These are phyloP conservation scores for Coniochaeta sp. DNA, from an alignment of 2,329 filamentous ascomycete genomes.

Conservation along the genomic window DNA sequence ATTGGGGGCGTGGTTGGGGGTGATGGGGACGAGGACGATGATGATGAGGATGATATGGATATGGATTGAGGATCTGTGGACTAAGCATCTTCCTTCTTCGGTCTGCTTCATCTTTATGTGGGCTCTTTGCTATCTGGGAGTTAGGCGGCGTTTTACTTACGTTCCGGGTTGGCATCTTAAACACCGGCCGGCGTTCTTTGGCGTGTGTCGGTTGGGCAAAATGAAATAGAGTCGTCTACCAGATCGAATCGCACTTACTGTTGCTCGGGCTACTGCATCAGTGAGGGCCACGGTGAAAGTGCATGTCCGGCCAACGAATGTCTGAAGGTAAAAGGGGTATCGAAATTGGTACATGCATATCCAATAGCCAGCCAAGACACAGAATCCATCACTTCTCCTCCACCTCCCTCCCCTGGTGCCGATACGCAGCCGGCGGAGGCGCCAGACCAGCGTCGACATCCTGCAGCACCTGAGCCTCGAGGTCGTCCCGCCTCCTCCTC, in stretches of 20 bases:
- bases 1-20: conserved; percentile 14
- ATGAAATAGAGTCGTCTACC: not conserved
- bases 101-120: not conserved
- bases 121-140: not conserved
- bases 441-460: conserved; percentile 41
- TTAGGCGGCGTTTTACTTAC: not conserved
- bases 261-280: not conserved
- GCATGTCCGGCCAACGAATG: not conserved
- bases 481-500: conserved; percentile 25
- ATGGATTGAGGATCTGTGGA: conserved; percentile 26
- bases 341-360: not conserved
- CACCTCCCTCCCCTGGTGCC: conserved; percentile 17
- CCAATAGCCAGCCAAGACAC: not conserved
- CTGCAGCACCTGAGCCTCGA: conserved; percentile 34
- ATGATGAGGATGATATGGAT: conserved; percentile 32
- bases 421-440: conserved; percentile 38
- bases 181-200: not conserved
- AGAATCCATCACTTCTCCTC: conserved; percentile 3
- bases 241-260: not conserved
- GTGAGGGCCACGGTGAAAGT: not conserved
- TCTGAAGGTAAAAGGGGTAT: not conserved
- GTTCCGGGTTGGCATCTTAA: not conserved
- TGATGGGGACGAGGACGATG: conserved; percentile 22
- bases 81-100: not conserved
- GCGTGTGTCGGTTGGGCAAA: not conserved